Evolutionary conservation across 306 rosid genomes (phyloP).

Genomic region (Adenanthera pavonina): DNA sequence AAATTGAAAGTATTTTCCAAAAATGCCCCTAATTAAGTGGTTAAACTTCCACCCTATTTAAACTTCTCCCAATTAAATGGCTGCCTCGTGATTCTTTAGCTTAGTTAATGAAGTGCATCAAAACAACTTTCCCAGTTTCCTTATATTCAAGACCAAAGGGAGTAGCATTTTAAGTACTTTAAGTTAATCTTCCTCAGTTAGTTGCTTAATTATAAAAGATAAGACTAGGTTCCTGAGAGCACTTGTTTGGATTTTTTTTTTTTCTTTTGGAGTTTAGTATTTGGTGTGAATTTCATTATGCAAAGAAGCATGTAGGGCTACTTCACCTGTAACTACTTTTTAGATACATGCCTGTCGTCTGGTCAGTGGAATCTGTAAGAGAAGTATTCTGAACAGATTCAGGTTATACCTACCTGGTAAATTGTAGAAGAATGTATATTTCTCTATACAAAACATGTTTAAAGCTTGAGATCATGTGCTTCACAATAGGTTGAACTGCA

Average conservation of each 20-base stretch:
- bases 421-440: neutral
- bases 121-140: no score
- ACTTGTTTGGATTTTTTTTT: no score
- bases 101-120: no score
- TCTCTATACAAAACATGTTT: neutral
- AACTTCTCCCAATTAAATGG: no score
- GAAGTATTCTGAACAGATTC: neutral
- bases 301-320: constrained; percentile 16
- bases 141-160: no score
- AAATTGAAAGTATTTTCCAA: no score
- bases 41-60: no score
- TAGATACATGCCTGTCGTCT: neutral
- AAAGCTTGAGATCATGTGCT: neutral
- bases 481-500: neutral
- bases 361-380: no score
- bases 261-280: no score
- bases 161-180: constrained; percentile 15
- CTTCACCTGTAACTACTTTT: neutral
- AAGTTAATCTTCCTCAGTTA: constrained; percentile 11
- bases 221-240: neutral
- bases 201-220: neutral
- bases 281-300: neutral
- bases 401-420: neutral
- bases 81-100: no score
- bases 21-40: no score